Evolutionary conservation across 179 eudicot species (phyloP).

Genomic region (Silene noctiflora): DNA sequence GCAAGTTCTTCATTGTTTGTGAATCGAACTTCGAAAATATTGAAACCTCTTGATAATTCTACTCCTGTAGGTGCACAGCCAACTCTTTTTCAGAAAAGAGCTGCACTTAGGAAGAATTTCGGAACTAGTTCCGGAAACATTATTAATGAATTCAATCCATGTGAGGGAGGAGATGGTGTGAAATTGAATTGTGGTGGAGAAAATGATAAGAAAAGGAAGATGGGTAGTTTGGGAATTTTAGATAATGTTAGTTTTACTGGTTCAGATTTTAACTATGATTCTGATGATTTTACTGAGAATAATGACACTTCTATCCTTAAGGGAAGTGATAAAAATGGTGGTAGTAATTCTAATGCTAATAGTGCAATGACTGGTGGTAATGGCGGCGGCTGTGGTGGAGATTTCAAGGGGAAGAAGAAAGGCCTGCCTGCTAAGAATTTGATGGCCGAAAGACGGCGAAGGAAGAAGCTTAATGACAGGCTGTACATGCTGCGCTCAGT

Average conservation of each 20-base stretch:
- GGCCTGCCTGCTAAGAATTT: constrained; percentile 89
- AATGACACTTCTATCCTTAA: constrained; percentile 27
- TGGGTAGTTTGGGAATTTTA: constrained; percentile 39
- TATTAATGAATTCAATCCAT: constrained; percentile 6
- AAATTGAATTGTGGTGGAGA: constrained; percentile 27
- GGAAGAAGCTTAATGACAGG: constrained; percentile 96
- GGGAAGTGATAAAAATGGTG: constrained; percentile 39
- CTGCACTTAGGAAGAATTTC: constrained; percentile 70
- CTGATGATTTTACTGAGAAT: constrained; percentile 71
- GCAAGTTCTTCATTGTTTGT: constrained; percentile 40
- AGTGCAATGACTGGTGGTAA: constrained; percentile 41
- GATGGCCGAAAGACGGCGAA: constrained; percentile 89
- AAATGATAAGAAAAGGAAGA: constrained; percentile 41
- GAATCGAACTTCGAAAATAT: constrained; percentile 52
- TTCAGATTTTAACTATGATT: constrained; percentile 71
- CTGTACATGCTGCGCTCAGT: constrained; percentile 91
- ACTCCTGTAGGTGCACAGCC: constrained; percentile 68
- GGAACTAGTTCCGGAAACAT: constrained; percentile 30
- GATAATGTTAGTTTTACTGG: constrained; percentile 71
- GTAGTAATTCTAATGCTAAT: constrained; percentile 54
- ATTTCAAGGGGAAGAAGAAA: constrained; percentile 83
- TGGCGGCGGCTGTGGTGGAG: constrained; percentile 18
- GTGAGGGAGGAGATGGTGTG: constrained; percentile 22
- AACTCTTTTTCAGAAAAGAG: constrained; percentile 84
- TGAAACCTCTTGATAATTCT: constrained; percentile 75